Base-by-base conservation (phyloP, 345 rosid species). In the Populus euphratica region DNA sequence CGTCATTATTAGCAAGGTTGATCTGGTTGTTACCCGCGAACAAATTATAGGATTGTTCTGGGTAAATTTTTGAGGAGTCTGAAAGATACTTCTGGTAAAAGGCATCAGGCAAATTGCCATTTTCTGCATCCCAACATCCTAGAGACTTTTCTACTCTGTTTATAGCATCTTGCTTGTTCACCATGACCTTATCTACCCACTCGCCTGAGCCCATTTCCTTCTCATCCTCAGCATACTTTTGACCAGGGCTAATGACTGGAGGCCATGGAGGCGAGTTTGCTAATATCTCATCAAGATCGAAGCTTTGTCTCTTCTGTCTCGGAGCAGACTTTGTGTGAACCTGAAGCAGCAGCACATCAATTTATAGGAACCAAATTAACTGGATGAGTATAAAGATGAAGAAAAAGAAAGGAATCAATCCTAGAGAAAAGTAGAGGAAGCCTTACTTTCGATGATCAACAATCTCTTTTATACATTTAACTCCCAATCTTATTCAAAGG, bases 141-240 rank as follows among this genome's bases (percentile, higher is more conserved):
- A 87, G 76, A 80, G 92, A 74, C 25, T 82, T 85, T 36, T 88
- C 89, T 70, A 83, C 86, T 70, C 83, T 83, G 77, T 80, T 80
- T 61, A 85, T 80, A 44, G 69, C 82, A 39, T 93, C 98, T 79
- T 91, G 96, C 80, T 89, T 92, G 83, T 95, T 95, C 72, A 96
- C 99, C 98, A 96, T 93, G 33, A 93, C 99, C 80, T 96, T 96
- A 66, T 96, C 99, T 39, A 92, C 93, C 99, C 99, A 96, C 41
- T 92, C 96, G 31, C 93, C 91, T 0, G 91, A 83, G 54, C 93
- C 86, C 16, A 77, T 76, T 79, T 90, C 93, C 81, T 74, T 89
- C 50, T 92, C 99, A 8, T 93, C 98, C 17, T 93, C 97, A 72
- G 87, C 76, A 18, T 83, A 84, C 25, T 81, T 88, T 84, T 86